Evolutionary conservation across 1,139 yeast genomes (phyloP).

Genomic region (Lodderomyces margitis): DNA sequence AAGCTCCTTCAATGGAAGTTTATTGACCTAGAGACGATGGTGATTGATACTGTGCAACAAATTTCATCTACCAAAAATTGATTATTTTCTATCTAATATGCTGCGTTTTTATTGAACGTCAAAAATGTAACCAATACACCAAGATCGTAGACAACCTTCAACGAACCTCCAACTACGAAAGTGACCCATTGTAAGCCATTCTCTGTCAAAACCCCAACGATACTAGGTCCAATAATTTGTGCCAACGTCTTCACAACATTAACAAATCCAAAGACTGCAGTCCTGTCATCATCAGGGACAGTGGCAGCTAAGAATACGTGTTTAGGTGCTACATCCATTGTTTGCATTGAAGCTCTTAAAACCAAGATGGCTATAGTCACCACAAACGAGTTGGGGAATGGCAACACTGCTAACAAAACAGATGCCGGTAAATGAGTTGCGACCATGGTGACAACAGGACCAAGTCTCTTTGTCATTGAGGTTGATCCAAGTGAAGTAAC

Average conservation of each 20-base stretch:
- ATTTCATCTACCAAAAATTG: slow-evolving; percentile 21
- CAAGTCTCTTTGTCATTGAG: slow-evolving; percentile 40
- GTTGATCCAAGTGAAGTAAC: slow-evolving; percentile 43
- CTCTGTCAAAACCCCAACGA: slow-evolving; percentile 35
- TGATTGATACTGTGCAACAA: slow-evolving; percentile 44
- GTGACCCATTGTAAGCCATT: slow-evolving; percentile 37
- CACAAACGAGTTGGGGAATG: slow-evolving; percentile 31
- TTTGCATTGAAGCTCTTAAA: slow-evolving; percentile 36
- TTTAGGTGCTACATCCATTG: slow-evolving; percentile 48
- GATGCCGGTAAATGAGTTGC: slow-evolving; percentile 46
- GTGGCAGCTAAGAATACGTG: slow-evolving; percentile 42
- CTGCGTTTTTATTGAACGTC: slow-evolving; percentile 25
- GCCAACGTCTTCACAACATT: slow-evolving; percentile 43
- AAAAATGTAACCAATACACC: slow-evolving; percentile 38
- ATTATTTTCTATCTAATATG: slow-evolving; percentile 22
- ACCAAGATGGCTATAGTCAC: slow-evolving; percentile 31
- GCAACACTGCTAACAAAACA: slow-evolving; percentile 34
- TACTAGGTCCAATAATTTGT: slow-evolving; percentile 38
- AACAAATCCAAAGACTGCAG: slow-evolving; percentile 41
- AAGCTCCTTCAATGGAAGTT: slow-evolving; percentile 29
- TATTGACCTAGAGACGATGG: slow-evolving; percentile 28
- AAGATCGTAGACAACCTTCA: slow-evolving; percentile 39
- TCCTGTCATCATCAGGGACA: slow-evolving; percentile 34
- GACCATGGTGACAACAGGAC: slow-evolving; percentile 47
- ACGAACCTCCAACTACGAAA: slow-evolving; percentile 37